phyloP scores from a whole-genome alignment of 169 alveolate genomes.

The Theileria luwenshuni region DNA sequence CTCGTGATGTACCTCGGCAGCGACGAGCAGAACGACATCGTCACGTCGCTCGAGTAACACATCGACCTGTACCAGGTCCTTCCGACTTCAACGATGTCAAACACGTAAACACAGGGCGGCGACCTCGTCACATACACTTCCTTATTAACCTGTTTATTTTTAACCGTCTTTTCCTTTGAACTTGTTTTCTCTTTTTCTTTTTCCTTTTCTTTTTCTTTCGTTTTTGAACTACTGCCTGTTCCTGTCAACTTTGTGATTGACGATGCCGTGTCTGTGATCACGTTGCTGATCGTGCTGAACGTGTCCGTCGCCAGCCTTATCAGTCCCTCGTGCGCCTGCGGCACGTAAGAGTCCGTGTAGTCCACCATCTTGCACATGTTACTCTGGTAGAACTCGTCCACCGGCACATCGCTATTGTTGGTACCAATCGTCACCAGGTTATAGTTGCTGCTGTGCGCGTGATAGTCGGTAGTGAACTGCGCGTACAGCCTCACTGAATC shows the following conservation, averaged over 20 bases:
- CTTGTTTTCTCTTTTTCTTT: slow-evolving; percentile 15
- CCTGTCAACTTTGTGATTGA: slow-evolving; percentile 46
- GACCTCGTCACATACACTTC: slow-evolving; percentile 65
- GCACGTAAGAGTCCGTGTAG: slow-evolving; percentile 44
- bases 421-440: not conserved
- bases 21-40: slow-evolving; percentile 62
- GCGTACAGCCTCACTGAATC: slow-evolving; percentile 17
- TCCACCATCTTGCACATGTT: slow-evolving; percentile 46
- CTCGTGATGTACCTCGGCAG: slow-evolving; percentile 55
- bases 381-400: slow-evolving; percentile 42
- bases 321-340: slow-evolving; percentile 47
- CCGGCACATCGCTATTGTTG: slow-evolving; percentile 18
- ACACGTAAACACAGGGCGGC: slow-evolving; percentile 72
- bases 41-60: slow-evolving; percentile 74
- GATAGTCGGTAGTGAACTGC: slow-evolving; percentile 5
- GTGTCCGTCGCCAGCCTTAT: slow-evolving; percentile 60
- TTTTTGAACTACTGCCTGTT: slow-evolving; percentile 31
- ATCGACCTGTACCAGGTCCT: slow-evolving; percentile 71
- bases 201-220: slow-evolving; percentile 38
- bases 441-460: not conserved
- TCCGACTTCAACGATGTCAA: slow-evolving; percentile 72
- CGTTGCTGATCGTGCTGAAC: slow-evolving; percentile 39
- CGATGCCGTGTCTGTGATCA: slow-evolving; percentile 64
- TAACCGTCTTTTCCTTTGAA: slow-evolving; percentile 17
- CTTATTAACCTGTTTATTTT: slow-evolving; percentile 58